These are phyloP conservation scores for Torulaspora delbrueckii DNA, from an alignment of 805 yeast species.

Conservation along the genomic window DNA sequence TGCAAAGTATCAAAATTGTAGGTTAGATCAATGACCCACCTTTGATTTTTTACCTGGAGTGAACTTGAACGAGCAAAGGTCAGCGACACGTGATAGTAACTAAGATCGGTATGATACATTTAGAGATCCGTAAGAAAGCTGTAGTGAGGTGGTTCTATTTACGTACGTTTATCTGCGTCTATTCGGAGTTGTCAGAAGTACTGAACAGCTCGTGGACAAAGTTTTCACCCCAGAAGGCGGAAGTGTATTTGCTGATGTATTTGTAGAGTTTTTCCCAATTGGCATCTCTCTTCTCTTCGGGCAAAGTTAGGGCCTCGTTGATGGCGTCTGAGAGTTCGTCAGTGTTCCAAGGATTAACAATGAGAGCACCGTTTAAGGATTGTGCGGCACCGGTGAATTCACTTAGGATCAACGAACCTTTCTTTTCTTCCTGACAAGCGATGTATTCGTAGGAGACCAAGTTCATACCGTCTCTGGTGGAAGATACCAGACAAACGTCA, in stretches of 20 bases:
- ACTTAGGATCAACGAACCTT: constrained; percentile 82
- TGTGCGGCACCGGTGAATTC: constrained; percentile 99
- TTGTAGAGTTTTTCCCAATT: constrained; percentile 81
- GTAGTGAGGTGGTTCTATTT: not conserved
- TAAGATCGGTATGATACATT: not conserved
- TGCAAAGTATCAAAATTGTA: not conserved
- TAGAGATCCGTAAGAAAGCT: not conserved
- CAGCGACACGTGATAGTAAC: not conserved
- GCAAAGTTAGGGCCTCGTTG: constrained; percentile 78
- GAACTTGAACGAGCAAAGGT: constrained; percentile 1
- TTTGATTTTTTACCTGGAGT: not conserved
- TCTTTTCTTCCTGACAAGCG: constrained; percentile 83
- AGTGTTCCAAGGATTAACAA: constrained; percentile 98
- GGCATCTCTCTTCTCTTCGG: constrained; percentile 69
- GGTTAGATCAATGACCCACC: not conserved
- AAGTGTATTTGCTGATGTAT: constrained; percentile 88
- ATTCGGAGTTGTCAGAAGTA: constrained; percentile 14
- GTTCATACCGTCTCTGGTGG: constrained; percentile 98
- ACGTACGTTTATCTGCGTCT: not conserved
- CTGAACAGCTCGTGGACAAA: constrained; percentile 81
- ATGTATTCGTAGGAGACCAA: constrained; percentile 93
- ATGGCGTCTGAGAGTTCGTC: constrained; percentile 88
- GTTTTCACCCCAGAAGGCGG: constrained; percentile 95
- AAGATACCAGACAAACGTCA: constrained; percentile 88
- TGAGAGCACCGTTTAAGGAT: constrained; percentile 85